Conservation (phyloP, 331 rosid genomes). For the Quercus tomentella region DNA sequence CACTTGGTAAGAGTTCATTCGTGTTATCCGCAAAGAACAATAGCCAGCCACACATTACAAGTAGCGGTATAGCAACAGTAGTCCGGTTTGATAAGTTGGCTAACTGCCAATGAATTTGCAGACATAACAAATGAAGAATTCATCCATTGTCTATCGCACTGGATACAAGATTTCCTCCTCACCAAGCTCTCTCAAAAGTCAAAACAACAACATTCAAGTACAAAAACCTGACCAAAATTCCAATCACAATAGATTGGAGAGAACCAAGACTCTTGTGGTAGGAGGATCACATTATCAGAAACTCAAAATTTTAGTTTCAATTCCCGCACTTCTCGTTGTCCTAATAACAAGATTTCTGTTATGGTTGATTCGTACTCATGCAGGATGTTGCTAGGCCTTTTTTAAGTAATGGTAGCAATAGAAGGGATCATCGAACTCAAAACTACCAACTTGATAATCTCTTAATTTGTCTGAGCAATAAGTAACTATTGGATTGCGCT, state of each 20-base stretch:
- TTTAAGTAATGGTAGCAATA: no score
- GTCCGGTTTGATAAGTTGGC: no score
- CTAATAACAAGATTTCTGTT: neutral
- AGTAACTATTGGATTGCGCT: no score
- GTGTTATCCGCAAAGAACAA: no score
- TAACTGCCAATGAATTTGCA: slow-evolving; percentile 12
- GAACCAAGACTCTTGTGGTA: neutral
- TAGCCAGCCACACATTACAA: no score
- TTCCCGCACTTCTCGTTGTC: neutral
- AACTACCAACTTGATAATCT: no score
- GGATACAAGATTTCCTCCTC: neutral
- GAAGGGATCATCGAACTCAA: no score
- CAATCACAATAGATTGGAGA: slow-evolving; percentile 29
- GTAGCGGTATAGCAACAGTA: neutral
- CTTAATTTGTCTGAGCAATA: no score
- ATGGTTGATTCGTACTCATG: neutral
- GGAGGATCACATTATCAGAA: neutral
- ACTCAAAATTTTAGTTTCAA: neutral
- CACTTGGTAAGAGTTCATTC: no score
- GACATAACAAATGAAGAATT: slow-evolving; percentile 33
- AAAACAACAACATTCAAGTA: neutral
- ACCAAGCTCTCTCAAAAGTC: neutral
- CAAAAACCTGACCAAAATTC: neutral
- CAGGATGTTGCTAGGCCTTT: no score
- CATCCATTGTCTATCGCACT: slow-evolving; percentile 9